Conservation (phyloP, 306 rosid genomes). For the Cucurbita ficifolia region DNA sequence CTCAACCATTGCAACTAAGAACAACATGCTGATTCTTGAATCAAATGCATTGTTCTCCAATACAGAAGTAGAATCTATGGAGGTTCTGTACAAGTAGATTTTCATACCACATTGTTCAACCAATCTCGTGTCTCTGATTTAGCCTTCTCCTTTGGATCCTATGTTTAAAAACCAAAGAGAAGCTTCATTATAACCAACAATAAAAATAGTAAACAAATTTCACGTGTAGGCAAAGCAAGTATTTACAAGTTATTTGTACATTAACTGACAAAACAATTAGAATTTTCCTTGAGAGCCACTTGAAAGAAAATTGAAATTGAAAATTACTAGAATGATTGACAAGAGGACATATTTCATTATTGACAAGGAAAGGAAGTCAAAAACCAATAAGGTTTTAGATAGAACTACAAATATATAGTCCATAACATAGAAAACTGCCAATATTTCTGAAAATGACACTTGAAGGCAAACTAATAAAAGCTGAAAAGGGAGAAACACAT, state of each 20-base stretch:
- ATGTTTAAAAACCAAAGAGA: constrained; percentile 9
- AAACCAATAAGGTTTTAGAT: neutral
- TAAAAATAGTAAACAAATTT: neutral
- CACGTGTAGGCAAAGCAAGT: neutral
- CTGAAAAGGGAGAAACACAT: neutral
- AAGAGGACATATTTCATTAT: neutral
- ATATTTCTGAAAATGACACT: neutral
- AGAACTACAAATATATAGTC: neutral
- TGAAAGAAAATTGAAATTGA: neutral
- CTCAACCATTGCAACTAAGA: neutral
- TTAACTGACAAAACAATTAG: neutral
- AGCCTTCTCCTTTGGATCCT: constrained; percentile 99
- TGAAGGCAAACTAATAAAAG: neutral
- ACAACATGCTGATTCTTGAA: constrained; percentile 5
- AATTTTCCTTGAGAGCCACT: neutral
- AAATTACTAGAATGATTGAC: neutral
- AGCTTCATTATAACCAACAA: neutral
- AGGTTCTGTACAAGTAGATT: constrained; percentile 6
- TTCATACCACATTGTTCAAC: constrained; percentile 89
- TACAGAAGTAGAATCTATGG: neutral
- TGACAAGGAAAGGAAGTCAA: neutral
- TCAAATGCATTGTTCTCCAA: neutral
- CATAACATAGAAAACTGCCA: neutral
- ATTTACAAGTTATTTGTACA: neutral
- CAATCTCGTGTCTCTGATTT: constrained; percentile 96